Conservation (phyloP, 2,329 filamentous ascomycete species). For the Lachnellula arida region DNA sequence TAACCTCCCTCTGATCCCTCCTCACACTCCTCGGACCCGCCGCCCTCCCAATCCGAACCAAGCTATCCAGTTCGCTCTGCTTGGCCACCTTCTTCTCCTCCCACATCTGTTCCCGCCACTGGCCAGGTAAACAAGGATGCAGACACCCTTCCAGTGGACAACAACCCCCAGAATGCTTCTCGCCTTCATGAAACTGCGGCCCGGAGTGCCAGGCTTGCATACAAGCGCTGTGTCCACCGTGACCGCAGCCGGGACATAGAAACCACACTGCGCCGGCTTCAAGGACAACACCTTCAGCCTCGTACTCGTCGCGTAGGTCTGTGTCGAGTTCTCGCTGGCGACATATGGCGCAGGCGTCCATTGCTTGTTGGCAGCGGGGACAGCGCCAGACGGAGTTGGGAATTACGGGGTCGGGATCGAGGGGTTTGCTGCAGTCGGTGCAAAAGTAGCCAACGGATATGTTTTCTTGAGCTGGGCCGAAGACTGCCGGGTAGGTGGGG, state of each 20-base stretch:
- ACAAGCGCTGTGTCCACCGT: conserved; percentile 58
- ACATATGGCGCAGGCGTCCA: conserved; percentile 57
- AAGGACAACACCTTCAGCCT: background rate
- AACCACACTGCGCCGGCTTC: conserved; percentile 44
- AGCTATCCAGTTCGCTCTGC: conserved; percentile 44
- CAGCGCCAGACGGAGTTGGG: conserved; percentile 50
- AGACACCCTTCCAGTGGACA: conserved; percentile 63
- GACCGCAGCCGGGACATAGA: conserved; percentile 58
- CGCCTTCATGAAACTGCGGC: conserved; percentile 26
- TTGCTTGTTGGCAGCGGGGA: conserved; percentile 47
- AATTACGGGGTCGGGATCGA: conserved; percentile 37
- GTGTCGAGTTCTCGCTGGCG: conserved; percentile 36
- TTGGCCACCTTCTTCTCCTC: conserved; percentile 27
- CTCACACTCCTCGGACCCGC: conserved; percentile 29
- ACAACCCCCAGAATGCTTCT: conserved; percentile 46
- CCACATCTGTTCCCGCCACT: conserved; percentile 45
- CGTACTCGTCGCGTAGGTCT: conserved; percentile 2
- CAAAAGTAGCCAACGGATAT: conserved; percentile 52
- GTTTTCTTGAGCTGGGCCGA: conserved; percentile 49
- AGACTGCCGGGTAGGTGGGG: conserved; percentile 51
- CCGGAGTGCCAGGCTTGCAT: conserved; percentile 54
- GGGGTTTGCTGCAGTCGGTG: conserved; percentile 50
- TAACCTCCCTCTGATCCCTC: conserved; percentile 50
- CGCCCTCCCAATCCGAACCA: conserved; percentile 15
- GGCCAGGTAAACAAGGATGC: conserved; percentile 56